These are phyloP conservation scores for Musa acuminata DNA, from an alignment of 176 grass and related monocot species.

Conservation along the genomic window DNA sequence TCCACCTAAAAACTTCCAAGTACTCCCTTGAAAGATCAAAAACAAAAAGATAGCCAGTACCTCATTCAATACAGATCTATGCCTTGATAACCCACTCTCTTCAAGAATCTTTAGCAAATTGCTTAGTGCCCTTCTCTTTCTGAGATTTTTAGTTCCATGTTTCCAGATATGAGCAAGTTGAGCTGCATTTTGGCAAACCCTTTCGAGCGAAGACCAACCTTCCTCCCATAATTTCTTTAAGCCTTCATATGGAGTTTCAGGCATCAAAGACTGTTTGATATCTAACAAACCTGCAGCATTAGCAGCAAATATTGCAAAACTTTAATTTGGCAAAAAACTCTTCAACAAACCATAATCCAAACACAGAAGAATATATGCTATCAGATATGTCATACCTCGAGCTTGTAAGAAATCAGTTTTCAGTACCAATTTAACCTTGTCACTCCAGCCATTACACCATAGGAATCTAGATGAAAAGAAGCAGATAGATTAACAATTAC, in stretches of 20 bases:
- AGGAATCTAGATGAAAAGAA: conserved; percentile 43
- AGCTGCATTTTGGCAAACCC: conserved; percentile 49
- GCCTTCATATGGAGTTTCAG: conserved; percentile 20
- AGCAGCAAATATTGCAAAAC: background rate
- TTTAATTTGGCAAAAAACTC: background rate
- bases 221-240: conserved; percentile 37
- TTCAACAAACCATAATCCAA: background rate
- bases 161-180: conserved; percentile 62
- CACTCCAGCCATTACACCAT: conserved; percentile 62
- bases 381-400: conserved; percentile 33
- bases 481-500: conserved; percentile 10
- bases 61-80: conserved; percentile 45
- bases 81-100: conserved; percentile 79
- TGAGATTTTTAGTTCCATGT: conserved; percentile 71
- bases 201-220: conserved; percentile 63
- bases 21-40: too few species aligned
- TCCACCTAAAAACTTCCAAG: background rate
- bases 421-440: conserved; percentile 28
- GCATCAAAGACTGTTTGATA: conserved; percentile 20
- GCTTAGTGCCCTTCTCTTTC: conserved; percentile 59
- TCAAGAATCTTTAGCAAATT: conserved; percentile 76
- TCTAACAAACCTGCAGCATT: conserved; percentile 26
- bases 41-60: conserved; percentile 22
- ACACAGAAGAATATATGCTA: too few species aligned
- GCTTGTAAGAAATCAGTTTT: conserved; percentile 25